Evolutionary conservation across 768 basidiomycete species (phyloP).

Genomic region (Ramaria rubella): DNA sequence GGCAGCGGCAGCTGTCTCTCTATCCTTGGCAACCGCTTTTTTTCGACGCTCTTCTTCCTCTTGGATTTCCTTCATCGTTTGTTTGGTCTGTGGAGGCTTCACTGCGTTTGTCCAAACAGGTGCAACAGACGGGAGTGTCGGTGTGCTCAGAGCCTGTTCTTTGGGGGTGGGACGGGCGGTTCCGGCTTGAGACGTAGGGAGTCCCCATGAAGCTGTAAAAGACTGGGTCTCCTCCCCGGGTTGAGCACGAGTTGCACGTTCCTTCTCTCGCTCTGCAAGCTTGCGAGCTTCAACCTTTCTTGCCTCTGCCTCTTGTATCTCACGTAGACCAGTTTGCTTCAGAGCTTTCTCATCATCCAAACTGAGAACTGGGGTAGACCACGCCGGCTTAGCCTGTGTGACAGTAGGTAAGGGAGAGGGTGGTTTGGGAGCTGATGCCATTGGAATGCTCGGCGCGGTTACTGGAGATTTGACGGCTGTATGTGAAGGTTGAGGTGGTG

Average conservation of each 20-base stretch:
- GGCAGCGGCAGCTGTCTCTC: slow-evolving; percentile 43
- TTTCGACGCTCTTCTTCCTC: slow-evolving; percentile 93
- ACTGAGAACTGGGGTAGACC: slow-evolving; percentile 36
- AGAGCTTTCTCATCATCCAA: slow-evolving; percentile 58
- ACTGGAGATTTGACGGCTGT: slow-evolving; percentile 17
- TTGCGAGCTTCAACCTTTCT: slow-evolving; percentile 75
- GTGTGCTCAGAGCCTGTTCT: slow-evolving; percentile 21
- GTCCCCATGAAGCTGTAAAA: slow-evolving; percentile 75
- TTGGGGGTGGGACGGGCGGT: slow-evolving; percentile 32
- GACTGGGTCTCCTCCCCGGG: slow-evolving; percentile 25
- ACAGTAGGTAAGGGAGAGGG: slow-evolving; percentile 19
- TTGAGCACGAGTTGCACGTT: slow-evolving; percentile 49
- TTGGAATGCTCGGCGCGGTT: slow-evolving; percentile 10
- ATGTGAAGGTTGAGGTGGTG: not conserved
- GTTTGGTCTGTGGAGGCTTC: slow-evolving; percentile 57
- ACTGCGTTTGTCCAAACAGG: slow-evolving; percentile 71
- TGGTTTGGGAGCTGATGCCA: slow-evolving; percentile 18
- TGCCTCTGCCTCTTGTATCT: slow-evolving; percentile 92
- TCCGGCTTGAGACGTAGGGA: slow-evolving; percentile 78
- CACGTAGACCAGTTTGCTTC: slow-evolving; percentile 40
- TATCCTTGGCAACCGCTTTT: slow-evolving; percentile 56
- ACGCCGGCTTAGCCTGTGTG: slow-evolving; percentile 46
- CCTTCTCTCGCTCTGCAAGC: slow-evolving; percentile 64
- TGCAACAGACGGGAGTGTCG: slow-evolving; percentile 20
- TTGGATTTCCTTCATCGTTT: slow-evolving; percentile 97